Base-by-base conservation (phyloP, 2,329 filamentous ascomycete species). In the Periconia digitata region DNA sequence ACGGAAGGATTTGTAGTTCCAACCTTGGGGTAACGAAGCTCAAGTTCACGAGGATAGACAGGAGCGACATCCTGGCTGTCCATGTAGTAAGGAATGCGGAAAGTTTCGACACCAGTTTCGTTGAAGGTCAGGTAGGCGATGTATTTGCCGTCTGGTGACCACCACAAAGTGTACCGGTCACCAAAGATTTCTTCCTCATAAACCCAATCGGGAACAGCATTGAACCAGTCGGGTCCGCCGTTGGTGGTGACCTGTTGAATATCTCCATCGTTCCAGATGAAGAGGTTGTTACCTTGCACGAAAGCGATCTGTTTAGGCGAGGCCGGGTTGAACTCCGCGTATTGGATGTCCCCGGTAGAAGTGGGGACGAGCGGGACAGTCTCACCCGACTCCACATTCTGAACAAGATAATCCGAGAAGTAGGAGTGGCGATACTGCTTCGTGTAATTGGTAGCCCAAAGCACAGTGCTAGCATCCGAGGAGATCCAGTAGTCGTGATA, bases 351-450 rank as follows among this genome's bases (percentile, higher is more conserved):
- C 12, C 82, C 84, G 1, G 67, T 74, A 52, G 86, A 84, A 47
- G 83, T 80, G 0, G 76, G 71, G 0, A 84, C 78, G 0, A 89
- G 73, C 0, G 84, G 77, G 3, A 75, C 74, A 1, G 78, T 72
- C 46, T 78, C 66, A 20, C 82, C 82, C 0, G 77, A 80, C n/a
- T 74, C 74, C 10, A 86, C 78, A 53, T 87, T 80, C 40, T 85
- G 77, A 17, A 89, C 72, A 38, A 82, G 78, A 66, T 88, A 89
- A 63, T 87, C 79, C 27, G 85, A 80, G 62, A 84, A 85, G 68
- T 84, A 87, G 6, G 85, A 85, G 69, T 87, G 73, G 1, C 85
- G 81, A 60, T 88, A 87, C 63, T 85, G 80, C 67, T 86, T 85
- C 13, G 82, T 87, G 64, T 82, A 79, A 59, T 88, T 87, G 45